Base-by-base conservation (phyloP, 2,329 filamentous ascomycete genomes). In the Dactylellina leptospora region DNA sequence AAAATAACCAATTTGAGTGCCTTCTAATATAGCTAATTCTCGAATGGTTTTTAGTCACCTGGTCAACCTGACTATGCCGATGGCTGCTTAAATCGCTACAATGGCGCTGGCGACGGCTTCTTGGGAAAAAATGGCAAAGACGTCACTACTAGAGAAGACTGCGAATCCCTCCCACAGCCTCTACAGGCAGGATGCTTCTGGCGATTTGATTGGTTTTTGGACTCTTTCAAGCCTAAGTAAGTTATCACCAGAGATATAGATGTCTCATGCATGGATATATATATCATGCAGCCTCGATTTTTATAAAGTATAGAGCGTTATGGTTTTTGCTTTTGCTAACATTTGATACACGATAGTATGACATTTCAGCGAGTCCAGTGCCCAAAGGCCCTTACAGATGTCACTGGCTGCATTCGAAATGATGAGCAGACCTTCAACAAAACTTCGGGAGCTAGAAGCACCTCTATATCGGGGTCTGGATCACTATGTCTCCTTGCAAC, bases 101-200 rank as follows among this genome's bases (percentile, higher is more conserved):
- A 72, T 30, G 55, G 38, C 3, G 59, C 47, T 16, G 59, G 59
- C 2, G 47, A 56, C 13, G 59, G 59, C 13, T 72, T 72, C 33
- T 54, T 72, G 20, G 68, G 68, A n/a, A 54, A 54, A 22, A 27
- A 59, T 3, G 68, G 68, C 13, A 60, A 47, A 45, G 85, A 86
- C 45, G 80, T 87, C 73, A 79, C 80, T 13, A 81, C 81, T 54
- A 81, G 83, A 63, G 79, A 80, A 44, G 82, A 84, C 25, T 88
- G 86, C 78, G 80, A 82, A 70, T 76, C 78, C 47, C 84, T 86
- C 79, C 86, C 86, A 0, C 79, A 77, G 40, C 79, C 81, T 44
- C 81, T 88, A 58, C 83, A 85, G 80, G 80, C 79, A 10, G 86
- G 86, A 6, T 88, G 86, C 79, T 81, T 84, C 77, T 88, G 86